Conservation (phyloP, 2,329 filamentous ascomycete species). For the Penicillium vulpinum region DNA sequence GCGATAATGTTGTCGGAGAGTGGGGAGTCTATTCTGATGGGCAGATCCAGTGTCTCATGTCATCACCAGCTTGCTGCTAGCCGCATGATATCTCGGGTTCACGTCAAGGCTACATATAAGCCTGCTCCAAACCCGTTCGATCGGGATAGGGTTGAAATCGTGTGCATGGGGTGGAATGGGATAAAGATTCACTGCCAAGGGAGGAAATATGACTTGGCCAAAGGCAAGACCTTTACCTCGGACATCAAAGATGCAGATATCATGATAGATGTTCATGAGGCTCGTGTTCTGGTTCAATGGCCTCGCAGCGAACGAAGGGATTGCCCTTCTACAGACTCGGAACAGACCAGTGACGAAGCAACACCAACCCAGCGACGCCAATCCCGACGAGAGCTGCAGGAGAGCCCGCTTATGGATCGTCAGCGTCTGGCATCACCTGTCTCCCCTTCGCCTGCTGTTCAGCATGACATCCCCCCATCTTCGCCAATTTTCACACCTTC, state of each 20-base stretch:
- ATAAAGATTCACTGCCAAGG: slow-evolving; percentile 90
- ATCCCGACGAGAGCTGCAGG: slow-evolving; percentile 31
- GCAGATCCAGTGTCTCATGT: slow-evolving; percentile 91
- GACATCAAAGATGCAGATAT: slow-evolving; percentile 86
- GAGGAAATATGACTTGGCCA: slow-evolving; percentile 78
- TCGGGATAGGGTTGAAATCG: slow-evolving; percentile 77
- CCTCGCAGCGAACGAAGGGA: slow-evolving; percentile 61
- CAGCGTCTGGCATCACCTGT: slow-evolving; percentile 70
- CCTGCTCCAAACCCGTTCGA: slow-evolving; percentile 67
- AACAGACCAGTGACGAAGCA: slow-evolving; percentile 69
- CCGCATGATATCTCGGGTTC: slow-evolving; percentile 87
- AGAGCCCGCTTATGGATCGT: slow-evolving; percentile 58
- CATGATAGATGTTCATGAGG: slow-evolving; percentile 92
- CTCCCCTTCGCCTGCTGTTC: slow-evolving; percentile 65
- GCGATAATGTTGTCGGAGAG: slow-evolving; percentile 76
- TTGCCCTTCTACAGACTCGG: slow-evolving; percentile 57
- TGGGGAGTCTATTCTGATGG: slow-evolving; percentile 82
- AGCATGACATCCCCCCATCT: slow-evolving; percentile 44
- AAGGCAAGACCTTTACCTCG: slow-evolving; percentile 86
- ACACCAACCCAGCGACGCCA: slow-evolving; percentile 39
- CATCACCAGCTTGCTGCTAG: slow-evolving; percentile 92
- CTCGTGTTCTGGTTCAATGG: slow-evolving; percentile 87
- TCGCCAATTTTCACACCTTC: slow-evolving; percentile 47
- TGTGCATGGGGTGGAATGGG: slow-evolving; percentile 95
- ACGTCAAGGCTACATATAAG: slow-evolving; percentile 84